These are phyloP conservation scores for Ophiosphaerella herpotricha DNA, from an alignment of 2,329 filamentous ascomycete species.

Conservation along the genomic window DNA sequence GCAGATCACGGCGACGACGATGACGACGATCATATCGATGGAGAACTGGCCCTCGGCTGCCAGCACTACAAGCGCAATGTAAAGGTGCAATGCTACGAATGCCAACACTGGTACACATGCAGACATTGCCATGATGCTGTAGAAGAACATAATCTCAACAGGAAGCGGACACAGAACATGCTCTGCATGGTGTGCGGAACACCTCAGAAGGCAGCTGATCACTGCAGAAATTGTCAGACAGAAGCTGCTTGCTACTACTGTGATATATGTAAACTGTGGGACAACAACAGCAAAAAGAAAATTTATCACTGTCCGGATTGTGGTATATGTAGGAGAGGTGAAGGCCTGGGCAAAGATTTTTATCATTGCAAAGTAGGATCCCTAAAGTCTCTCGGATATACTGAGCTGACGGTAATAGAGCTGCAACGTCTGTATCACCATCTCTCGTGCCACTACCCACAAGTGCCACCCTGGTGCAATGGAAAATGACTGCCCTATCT, in stretches of 20 bases:
- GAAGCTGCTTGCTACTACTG: conserved; percentile 90
- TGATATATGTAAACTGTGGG: conserved; percentile 93
- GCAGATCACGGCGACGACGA: conserved; percentile 53
- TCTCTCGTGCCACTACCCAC: conserved; percentile 62
- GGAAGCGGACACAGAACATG: conserved; percentile 90
- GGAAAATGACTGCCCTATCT: conserved; percentile 96
- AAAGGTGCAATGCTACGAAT: conserved; percentile 90
- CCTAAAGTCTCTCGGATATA: conserved; percentile 6
- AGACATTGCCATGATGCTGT: conserved; percentile 88
- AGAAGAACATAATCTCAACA: conserved; percentile 78
- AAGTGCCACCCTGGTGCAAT: conserved; percentile 60
- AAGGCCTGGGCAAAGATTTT: conserved; percentile 93
- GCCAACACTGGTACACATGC: conserved; percentile 91
- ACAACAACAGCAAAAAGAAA: conserved; percentile 84
- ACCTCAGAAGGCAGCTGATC: conserved; percentile 79
- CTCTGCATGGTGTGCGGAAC: conserved; percentile 93
- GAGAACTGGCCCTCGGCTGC: conserved; percentile 68
- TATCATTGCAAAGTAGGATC: conserved; percentile 87
- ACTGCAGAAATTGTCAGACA: conserved; percentile 76
- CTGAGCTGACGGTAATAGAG: conserved; percentile 38
- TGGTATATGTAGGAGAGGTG: conserved; percentile 89
- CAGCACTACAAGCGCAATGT: conserved; percentile 94
- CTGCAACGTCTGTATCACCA: conserved; percentile 92
- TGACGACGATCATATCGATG: conserved; percentile 56
- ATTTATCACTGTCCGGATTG: conserved; percentile 98